Conservation (phyloP, 163 green algal species). For the Volvox carteri region DNA sequence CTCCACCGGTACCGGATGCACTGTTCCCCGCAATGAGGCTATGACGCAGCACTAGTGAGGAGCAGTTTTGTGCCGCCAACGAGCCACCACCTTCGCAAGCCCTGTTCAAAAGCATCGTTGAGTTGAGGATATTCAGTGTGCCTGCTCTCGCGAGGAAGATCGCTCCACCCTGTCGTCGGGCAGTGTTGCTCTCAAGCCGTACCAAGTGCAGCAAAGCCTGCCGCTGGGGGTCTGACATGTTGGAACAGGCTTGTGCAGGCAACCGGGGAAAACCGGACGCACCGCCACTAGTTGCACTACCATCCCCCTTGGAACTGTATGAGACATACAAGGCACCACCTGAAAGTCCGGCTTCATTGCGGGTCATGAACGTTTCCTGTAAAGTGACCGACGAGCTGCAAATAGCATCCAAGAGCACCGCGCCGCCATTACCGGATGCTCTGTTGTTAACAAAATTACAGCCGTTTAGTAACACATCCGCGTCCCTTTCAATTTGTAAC, state of each 20-base stretch:
- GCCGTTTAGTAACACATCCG: neutral
- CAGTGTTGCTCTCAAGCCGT: neutral
- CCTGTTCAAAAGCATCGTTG: neutral
- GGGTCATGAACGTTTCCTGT: neutral
- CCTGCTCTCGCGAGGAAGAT: neutral
- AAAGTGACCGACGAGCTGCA: neutral
- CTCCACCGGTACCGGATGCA: neutral
- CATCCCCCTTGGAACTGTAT: neutral
- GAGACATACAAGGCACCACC: neutral
- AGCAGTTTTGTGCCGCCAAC: constrained; percentile 4
- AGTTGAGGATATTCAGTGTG: neutral
- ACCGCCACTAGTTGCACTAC: too few species aligned
- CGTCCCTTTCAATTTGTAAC: neutral
- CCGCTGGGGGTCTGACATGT: neutral
- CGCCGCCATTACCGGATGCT: neutral
- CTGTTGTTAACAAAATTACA: neutral
- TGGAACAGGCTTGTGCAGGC: neutral
- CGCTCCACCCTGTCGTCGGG: neutral
- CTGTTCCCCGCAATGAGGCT: neutral
- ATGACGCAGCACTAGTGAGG: neutral
- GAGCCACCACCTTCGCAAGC: neutral
- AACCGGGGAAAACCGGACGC: too few species aligned
- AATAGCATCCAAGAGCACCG: neutral
- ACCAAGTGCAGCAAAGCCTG: neutral
- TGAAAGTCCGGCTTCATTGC: neutral